Evolutionary conservation across 2,329 filamentous ascomycete species (phyloP), one percentile per base, ranked within the genome.

Genomic region (Colletotrichum noveboracense): DNA sequence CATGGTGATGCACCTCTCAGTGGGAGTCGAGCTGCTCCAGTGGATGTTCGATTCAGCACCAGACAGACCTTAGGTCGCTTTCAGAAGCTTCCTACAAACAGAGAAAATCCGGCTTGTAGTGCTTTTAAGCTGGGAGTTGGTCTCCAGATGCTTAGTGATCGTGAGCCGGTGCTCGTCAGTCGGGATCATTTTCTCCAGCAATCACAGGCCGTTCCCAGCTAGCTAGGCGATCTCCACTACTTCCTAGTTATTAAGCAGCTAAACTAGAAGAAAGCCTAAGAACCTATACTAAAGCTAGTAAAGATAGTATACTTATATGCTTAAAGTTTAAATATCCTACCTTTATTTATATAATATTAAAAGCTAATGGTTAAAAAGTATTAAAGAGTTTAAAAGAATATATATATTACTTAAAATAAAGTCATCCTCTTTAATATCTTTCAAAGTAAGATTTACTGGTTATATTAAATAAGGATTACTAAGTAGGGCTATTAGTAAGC

Each of bases 101-200:
- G n/a, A 52, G 6, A 21, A 13, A 52, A 13, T 21, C n/a, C 4
- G 43, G 43, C 43, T 52, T 13, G 13, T 21, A 10, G 43, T 52
- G 43, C 43, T 21, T 21, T 52, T 52, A 66, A 13, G 16, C 30
- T 61, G 28, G 13, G n/a, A 21, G 28, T 28, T 48, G 14, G 43
- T 58, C 38, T 30, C 48, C 28, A 43, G 30, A 24, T 66, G 32
- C 56, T 68, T 16, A 56, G n/a, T 21, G 13, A 18, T 14, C 64
- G 34, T 56, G 21, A 43, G 69, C n/a, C 7, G 56, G 62, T 14
- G n/a, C 34, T 64, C 36, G 30, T 48, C 21, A 4, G n/a, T 74
- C 52, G 65, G 66, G 43, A 2, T 16, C n/a, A 67, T 65, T 71
- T 74, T 76, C 66, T 76, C 74, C 74, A 76, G 74, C 74, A 76